A percentile compares a stretch with the other conserved stretches of the same genome.
These are phyloP conservation scores for Fusarium sterilihyphosum DNA, from an alignment of 2,329 filamentous ascomycete species.

Conservation along the genomic window DNA sequence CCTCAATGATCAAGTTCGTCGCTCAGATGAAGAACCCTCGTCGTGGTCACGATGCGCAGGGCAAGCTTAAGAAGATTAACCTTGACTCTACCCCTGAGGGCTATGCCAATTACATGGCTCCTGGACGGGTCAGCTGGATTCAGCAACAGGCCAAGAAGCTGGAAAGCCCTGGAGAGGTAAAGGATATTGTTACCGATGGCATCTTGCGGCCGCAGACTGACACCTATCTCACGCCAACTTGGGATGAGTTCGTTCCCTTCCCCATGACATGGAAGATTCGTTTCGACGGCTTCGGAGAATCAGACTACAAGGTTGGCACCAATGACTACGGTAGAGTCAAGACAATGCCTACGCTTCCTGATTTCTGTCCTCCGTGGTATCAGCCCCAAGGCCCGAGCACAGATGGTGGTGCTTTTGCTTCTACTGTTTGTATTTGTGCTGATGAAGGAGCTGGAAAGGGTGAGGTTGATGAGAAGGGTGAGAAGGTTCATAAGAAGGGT, in stretches of 20 bases:
- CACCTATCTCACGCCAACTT: not conserved
- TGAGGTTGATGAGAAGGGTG: not conserved
- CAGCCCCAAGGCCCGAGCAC: not conserved
- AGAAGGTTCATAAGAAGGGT: not conserved
- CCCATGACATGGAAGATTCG: conserved; percentile 12
- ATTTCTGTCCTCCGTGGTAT: conserved; percentile 1
- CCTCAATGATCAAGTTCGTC: conserved; percentile 35
- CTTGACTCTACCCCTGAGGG: conserved; percentile 23
- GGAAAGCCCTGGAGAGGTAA: not conserved
- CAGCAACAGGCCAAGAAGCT: not conserved
- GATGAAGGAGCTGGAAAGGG: not conserved
- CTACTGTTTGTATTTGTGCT: not conserved
- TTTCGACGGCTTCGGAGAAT: not conserved
- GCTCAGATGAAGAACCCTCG: conserved; percentile 36
- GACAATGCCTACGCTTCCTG: not conserved
- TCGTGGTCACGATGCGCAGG: conserved; percentile 37
- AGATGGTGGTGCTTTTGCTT: not conserved
- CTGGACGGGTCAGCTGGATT: not conserved
- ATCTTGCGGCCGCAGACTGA: not conserved
- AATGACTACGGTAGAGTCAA: not conserved
- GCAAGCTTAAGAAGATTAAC: conserved; percentile 27
- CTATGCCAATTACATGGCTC: conserved; percentile 39
- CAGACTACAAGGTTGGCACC: not conserved
- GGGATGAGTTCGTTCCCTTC: conserved; percentile 9
- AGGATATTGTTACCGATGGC: not conserved